Evolutionary conservation across 2,329 filamentous ascomycete species (phyloP).

Genomic region (Fusarium sp.): DNA sequence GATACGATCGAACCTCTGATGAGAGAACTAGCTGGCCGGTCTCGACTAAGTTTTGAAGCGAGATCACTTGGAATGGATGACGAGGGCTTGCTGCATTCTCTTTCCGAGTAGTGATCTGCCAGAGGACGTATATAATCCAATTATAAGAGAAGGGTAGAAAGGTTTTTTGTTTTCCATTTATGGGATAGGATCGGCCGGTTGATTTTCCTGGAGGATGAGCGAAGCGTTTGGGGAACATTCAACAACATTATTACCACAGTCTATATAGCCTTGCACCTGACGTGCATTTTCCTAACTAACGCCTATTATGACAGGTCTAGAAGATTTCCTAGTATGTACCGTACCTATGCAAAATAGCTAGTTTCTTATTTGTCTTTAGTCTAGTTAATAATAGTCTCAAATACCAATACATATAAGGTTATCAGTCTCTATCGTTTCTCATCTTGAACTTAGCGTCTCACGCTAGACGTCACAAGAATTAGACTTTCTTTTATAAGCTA

Average conservation of each 20-base stretch:
- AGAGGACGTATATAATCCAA: not conserved
- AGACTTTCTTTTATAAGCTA: too few relatives aligned
- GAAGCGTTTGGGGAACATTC: conserved; percentile 29
- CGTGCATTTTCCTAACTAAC: conserved; percentile 40
- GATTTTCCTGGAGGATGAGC: conserved; percentile 13
- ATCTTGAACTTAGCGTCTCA: not conserved
- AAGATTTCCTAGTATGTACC: conserved; percentile 13
- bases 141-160: not conserved
- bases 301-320: conserved; percentile 36
- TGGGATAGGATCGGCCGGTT: not conserved
- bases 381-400: not conserved
- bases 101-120: conserved; percentile 17
- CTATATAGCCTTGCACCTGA: conserved; percentile 36
- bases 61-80: conserved; percentile 44
- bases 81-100: conserved; percentile 32
- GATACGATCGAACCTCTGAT: conserved; percentile 60
- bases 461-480: not conserved
- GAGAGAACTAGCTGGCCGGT: conserved; percentile 56
- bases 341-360: not conserved
- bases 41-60: conserved; percentile 46
- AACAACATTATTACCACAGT: conserved; percentile 8
- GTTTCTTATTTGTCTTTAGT: not conserved
- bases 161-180: not conserved
- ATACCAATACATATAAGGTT: not conserved
- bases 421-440: not conserved